These are phyloP conservation scores for Carnegiea gigantea DNA, from an alignment of 179 eudicot species.

Conservation along the genomic window DNA sequence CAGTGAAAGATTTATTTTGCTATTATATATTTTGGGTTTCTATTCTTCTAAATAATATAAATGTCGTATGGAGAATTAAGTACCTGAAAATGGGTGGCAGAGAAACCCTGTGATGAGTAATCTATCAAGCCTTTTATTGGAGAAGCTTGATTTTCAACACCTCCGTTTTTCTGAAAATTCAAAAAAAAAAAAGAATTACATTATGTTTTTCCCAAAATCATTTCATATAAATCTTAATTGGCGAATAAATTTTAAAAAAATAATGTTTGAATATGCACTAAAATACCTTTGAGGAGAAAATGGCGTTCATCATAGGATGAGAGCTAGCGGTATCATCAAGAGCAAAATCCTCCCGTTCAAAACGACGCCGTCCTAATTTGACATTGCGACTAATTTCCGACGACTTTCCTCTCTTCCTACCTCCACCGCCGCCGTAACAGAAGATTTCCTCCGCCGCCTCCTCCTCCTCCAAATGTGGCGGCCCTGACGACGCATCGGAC, in stretches of 20 bases:
- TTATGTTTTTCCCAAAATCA: background rate
- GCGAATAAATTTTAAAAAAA: background rate
- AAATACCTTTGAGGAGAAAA: constrained; percentile 28
- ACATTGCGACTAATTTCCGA: background rate
- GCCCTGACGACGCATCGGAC: constrained; percentile 45
- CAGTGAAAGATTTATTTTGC: background rate
- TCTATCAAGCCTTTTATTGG: constrained; percentile 27
- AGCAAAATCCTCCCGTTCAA: constrained; percentile 5
- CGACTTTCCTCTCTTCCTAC: background rate
- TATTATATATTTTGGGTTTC: no score
- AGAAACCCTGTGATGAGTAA: constrained; percentile 33
- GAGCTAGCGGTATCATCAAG: constrained; percentile 44
- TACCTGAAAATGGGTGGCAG: constrained; percentile 38
- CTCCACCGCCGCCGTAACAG: background rate
- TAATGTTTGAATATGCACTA: no score
- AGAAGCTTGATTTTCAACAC: constrained; percentile 15
- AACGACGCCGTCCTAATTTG: constrained; percentile 18
- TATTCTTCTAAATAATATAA: background rate
- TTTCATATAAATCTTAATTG: background rate
- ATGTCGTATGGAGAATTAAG: no score
- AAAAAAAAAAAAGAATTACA: background rate
- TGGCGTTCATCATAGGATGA: constrained; percentile 13
- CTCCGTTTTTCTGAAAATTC: constrained; percentile 21
- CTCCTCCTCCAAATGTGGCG: constrained; percentile 33
- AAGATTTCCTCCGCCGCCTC: background rate